Base-by-base conservation (phyloP, 2,329 filamentous ascomycete genomes). In the Coniosporium tulheliwenetii region DNA sequence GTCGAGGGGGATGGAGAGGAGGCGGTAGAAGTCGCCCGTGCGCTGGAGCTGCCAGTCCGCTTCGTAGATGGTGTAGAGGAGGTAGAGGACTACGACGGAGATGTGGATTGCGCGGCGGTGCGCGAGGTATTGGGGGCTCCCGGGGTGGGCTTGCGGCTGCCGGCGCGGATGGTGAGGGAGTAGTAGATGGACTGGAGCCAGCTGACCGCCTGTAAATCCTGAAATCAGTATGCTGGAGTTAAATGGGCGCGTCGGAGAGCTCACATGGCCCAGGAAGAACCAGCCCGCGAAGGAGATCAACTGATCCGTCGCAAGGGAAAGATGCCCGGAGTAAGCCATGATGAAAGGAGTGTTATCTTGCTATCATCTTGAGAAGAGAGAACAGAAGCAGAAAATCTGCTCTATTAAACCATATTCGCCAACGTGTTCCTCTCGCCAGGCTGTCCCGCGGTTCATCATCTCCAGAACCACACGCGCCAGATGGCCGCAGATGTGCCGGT, bases 11-110 rank as follows among this genome's bases (percentile, higher is more conserved):
- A 95, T 73, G 31, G 77, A 77, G 0, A 98, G 73, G 47, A 81
- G 73, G 37, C 74, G 67, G 64, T 95, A 96, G 65, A 82, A 94
- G 59, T 85, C 79, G 13, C 81, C 77, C 1, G 70, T 66, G 36
- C 71, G 66, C 46, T 76, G 80, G 26, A 94, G 70, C 47, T 85
- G 77, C 65, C 83, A 77, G 69, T 93, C 84, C 52, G 85, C 81
- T 64, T 96, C 89, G 65, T 87, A 91, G 52, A 96, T 77, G 37
- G 86, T 94, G 69, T 94, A 95, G 48, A 81, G 63, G 32, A 96
- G 82, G 64, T 96, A 98, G 45, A 75, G 64, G 38, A 80, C 68
- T 39, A 96, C 80, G 52, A 96, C 84, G 50, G 80, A 67, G 55
- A 89, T 80, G 58, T 91, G 79, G 57, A 95, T 89, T 51, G 77